Evolutionary conservation across 768 basidiomycete species (phyloP), one percentile per base, ranked within the genome.

Genomic region (Auriscalpium microsporum): DNA sequence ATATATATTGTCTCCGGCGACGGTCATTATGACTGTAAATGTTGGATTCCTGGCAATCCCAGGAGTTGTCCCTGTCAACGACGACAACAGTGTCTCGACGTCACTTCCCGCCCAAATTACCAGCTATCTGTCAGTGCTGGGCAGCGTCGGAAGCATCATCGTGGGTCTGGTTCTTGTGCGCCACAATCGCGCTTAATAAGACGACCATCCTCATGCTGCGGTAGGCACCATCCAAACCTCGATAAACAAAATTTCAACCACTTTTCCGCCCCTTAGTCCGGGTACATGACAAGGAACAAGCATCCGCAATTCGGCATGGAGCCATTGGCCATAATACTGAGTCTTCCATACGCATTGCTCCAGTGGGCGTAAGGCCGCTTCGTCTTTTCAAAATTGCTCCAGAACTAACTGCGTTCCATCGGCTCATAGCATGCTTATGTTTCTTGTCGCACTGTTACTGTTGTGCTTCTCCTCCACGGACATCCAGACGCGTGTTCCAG

Each of bases 311-410:
- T 72, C 16, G 81, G 82, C 1, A 65, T 81, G 3, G 79, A 83
- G 62, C 75, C 65, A 1, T 69, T 81, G 8, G 78, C 80, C 11
- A 69, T 83, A 28, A 62, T 80, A 52, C 80, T 80, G 57, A 77
- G 78, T 53, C 63, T 84, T 10, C 82, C 82, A 0, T 79, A 79
- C 55, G 77, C 78, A 1, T 66, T 82, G 23, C 69, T 84, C 35
- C 75, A 84, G 71, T 84, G 81, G 81, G 75, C 74, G 82, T 81
- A 62, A 65, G 81, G 74, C 35, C 6, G 45, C 13, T 13, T 11
- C 19, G 19, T 16, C n/a, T 7, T 37, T 8, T 9, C 10, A 16
- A 16, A 8, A 17, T 7, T 47, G 17, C n/a, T 47, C 23, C 16
- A 28, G 4, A 7, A 17, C 21, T 36, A 17, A 13, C 14, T 21